Evolutionary conservation across 106 monocot genomes (phyloP).

Genomic region (Allium cepa): DNA sequence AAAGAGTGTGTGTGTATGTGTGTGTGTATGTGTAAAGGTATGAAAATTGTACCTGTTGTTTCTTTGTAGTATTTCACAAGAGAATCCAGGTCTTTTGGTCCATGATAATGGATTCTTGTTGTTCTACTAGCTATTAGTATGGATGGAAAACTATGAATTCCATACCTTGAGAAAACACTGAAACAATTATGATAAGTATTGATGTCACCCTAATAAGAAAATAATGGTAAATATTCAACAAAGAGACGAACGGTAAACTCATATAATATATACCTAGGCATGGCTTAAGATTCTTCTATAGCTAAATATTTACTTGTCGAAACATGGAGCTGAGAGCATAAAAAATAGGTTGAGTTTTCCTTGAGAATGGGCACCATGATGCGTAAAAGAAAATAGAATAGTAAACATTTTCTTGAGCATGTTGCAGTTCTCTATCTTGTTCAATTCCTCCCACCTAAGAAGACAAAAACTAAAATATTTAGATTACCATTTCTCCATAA

Average conservation of each 20-base stretch:
- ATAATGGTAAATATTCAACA: background rate
- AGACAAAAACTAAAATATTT: background rate
- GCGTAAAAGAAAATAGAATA: constrained; percentile 75
- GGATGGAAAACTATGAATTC: constrained; percentile 74
- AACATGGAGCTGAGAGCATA: constrained; percentile 76
- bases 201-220: background rate
- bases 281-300: constrained; percentile 70
- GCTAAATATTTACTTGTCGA: constrained; percentile 61
- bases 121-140: constrained; percentile 47
- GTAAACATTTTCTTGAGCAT: constrained; percentile 16
- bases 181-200: background rate
- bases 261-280: constrained; percentile 48
- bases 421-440: constrained; percentile 29
- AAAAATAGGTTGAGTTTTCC: constrained; percentile 37
- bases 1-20: too few species aligned
- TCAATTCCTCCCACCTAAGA: constrained; percentile 46
- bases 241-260: background rate
- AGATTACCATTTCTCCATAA: too few species aligned
- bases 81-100: constrained; percentile 56
- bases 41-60: constrained; percentile 39
- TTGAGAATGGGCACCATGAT: constrained; percentile 92
- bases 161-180: constrained; percentile 82
- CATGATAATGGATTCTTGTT: constrained; percentile 36
- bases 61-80: constrained; percentile 62
- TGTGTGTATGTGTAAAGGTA: too few species aligned